Conservation (phyloP, 75 land plant genomes). For the Cryptomeria japonica region DNA sequence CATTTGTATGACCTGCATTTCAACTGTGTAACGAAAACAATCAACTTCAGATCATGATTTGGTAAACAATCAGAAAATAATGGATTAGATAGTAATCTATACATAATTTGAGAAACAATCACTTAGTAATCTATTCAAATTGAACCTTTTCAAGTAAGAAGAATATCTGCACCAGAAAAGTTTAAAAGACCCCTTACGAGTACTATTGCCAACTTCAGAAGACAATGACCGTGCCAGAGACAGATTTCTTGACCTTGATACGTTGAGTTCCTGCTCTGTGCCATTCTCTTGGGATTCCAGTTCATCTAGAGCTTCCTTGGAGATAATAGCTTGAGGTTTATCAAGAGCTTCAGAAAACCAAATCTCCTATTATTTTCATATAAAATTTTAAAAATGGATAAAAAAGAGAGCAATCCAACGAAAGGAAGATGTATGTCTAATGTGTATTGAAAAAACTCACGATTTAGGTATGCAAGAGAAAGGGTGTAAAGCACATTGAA, state of each 20-base stretch:
- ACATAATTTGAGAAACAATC: no score
- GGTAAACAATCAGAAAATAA: no score
- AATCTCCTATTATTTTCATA: background rate
- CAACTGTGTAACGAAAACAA: slow-evolving; percentile 5
- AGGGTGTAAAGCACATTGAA: slow-evolving; percentile 82
- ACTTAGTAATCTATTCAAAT: background rate
- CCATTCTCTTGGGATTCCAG: slow-evolving; percentile 38
- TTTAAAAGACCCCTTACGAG: slow-evolving; percentile 24
- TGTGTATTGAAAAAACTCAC: slow-evolving; percentile 34
- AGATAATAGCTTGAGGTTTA: slow-evolving; percentile 71
- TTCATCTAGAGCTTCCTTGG: slow-evolving; percentile 63
- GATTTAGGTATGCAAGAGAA: slow-evolving; percentile 64
- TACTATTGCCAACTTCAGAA: slow-evolving; percentile 38
- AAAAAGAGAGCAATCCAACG: background rate
- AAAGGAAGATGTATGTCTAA: background rate
- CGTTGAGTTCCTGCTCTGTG: slow-evolving; percentile 10
- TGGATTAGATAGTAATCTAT: background rate
- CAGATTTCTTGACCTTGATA: background rate
- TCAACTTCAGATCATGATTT: background rate
- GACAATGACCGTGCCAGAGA: slow-evolving; percentile 30
- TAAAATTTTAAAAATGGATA: background rate
- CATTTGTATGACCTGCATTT: slow-evolving; percentile 23
- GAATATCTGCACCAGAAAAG: background rate
- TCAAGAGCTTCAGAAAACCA: slow-evolving; percentile 49
- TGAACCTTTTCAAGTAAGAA: background rate